Percentiles rank a stretch among this genome's conserved stretches.
Evolutionary conservation across 495 filamentous ascomycete genomes (phyloP).

Genomic region (Talaromyces thailandensis): DNA sequence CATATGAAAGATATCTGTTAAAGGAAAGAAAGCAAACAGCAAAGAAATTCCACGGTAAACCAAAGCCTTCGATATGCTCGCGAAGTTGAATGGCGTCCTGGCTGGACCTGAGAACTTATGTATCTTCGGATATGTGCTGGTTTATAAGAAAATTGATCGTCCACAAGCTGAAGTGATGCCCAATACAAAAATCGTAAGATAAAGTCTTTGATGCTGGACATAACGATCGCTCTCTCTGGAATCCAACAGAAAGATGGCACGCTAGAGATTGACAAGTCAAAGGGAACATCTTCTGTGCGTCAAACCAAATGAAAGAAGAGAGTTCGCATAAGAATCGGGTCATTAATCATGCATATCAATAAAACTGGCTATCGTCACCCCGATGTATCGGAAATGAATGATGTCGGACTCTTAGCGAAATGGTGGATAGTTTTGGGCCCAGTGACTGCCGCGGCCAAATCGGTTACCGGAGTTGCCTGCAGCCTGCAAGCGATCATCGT

Average conservation of each 20-base stretch:
- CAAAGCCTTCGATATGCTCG: slow-evolving; percentile 8
- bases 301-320: background rate
- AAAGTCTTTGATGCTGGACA: slow-evolving; percentile 1
- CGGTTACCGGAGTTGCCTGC: slow-evolving; percentile 21
- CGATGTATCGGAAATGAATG: background rate
- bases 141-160: slow-evolving; percentile 4
- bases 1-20: background rate
- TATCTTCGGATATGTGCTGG: slow-evolving; percentile 6
- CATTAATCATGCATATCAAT: slow-evolving; percentile 1
- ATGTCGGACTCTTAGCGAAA: slow-evolving; percentile 20
- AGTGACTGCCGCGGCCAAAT: slow-evolving; percentile 28
- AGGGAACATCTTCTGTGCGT: background rate
- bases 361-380: background rate
- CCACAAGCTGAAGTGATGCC: background rate
- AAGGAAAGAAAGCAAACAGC: slow-evolving; percentile 1
- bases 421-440: slow-evolving; percentile 27
- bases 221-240: background rate
- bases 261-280: slow-evolving; percentile 1
- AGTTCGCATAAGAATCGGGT: background rate
- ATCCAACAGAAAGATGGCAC: slow-evolving; percentile 6
- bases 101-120: slow-evolving; percentile 5
- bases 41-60: slow-evolving; percentile 8
- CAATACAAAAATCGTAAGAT: slow-evolving; percentile 7
- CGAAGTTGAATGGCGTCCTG: slow-evolving; percentile 1
- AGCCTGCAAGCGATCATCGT: slow-evolving; percentile 30